Base-by-base conservation (phyloP, 305 asterid species). In the Plantago lanceolata region DNA sequence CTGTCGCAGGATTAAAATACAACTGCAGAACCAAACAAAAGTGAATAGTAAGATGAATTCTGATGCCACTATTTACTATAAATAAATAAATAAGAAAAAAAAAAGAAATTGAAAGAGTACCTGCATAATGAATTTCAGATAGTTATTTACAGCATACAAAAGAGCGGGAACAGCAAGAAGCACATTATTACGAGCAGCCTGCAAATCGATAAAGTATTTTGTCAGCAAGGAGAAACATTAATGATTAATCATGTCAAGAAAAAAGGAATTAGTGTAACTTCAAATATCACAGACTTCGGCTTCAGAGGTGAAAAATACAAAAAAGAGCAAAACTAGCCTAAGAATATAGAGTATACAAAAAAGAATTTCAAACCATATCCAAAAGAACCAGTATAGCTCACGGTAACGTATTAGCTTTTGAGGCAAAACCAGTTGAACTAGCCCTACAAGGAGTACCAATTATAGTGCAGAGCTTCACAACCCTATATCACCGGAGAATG, bases 1-100 rank as follows among this genome's bases (percentile, higher is more conserved):
- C 99, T 48, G 99, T 93, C 67, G 99, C 96, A 16, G 99, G 99
- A 77, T 85, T 84, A 76, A 93, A 93, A 81, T 93, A 94, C 60
- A 94, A 78, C 99, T 94, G 93, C 43, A 57, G 58, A 62, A 69
- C 73, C 53, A 49, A 61, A 31, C 3, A 53, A 53, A 48, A 59
- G 24, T 4, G 44, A 9, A 35, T 40, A 1, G 14, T 11, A 40
- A 40, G 47, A 40, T 40, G 47, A 11, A 15, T 3, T 1, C 3
- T 24, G 28, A 24, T 3, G 28, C 28, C 28, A 24, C 2, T 24
- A 24, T 24, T 24, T 53, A 21, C 8, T 20, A 21, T 53, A 18
- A 53, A 33, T n/a, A 53, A 53, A 53, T 8, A 53, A 53, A 21
- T 24, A 1, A 24, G 3, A 24, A 24, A 24, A 3, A 24, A 24